These are phyloP conservation scores for Meira miltonrushii DNA, from an alignment of 1,284 basidiomycete species.

Conservation along the genomic window DNA sequence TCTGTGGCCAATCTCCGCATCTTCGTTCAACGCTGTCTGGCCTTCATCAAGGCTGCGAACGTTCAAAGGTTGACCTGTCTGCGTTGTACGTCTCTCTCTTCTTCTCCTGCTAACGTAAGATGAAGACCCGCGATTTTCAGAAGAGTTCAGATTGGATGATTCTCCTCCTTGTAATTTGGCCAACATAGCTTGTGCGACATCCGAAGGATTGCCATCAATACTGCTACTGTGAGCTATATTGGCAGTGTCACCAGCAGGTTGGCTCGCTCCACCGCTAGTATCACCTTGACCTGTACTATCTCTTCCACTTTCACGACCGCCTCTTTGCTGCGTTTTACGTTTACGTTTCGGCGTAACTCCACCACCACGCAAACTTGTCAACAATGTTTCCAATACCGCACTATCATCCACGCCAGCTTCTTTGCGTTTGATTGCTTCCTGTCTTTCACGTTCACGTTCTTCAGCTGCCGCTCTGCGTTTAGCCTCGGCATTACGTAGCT, in stretches of 20 bases:
- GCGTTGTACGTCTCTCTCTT: constrained; percentile 9
- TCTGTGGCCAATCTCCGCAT: constrained; percentile 8
- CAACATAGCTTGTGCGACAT: constrained; percentile 45
- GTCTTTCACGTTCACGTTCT: constrained; percentile 44
- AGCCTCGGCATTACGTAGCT: constrained; percentile 46
- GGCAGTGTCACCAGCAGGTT: background rate
- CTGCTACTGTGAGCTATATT: background rate
- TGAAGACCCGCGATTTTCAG: constrained; percentile 8
- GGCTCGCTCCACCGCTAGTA: background rate
- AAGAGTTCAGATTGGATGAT: background rate
- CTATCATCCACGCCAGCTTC: constrained; percentile 48
- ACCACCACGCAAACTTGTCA: constrained; percentile 42
- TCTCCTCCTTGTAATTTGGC: constrained; percentile 40
- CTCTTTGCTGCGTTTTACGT: constrained; percentile 24
- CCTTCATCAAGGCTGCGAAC: background rate
- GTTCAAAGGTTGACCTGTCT: constrained; percentile 1
- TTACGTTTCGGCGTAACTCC: constrained; percentile 43
- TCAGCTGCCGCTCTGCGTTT: constrained; percentile 47
- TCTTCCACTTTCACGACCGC: constrained; percentile 19
- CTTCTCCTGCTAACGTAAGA: constrained; percentile 9
- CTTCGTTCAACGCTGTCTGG: background rate
- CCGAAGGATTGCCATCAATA: constrained; percentile 24
- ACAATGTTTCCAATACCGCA: constrained; percentile 48
- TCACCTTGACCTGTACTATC: constrained; percentile 6
- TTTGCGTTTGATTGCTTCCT: constrained; percentile 42